These are phyloP conservation scores for Graphilbum ipis-grandicollis DNA, from an alignment of 2,329 filamentous ascomycete species.

Conservation along the genomic window DNA sequence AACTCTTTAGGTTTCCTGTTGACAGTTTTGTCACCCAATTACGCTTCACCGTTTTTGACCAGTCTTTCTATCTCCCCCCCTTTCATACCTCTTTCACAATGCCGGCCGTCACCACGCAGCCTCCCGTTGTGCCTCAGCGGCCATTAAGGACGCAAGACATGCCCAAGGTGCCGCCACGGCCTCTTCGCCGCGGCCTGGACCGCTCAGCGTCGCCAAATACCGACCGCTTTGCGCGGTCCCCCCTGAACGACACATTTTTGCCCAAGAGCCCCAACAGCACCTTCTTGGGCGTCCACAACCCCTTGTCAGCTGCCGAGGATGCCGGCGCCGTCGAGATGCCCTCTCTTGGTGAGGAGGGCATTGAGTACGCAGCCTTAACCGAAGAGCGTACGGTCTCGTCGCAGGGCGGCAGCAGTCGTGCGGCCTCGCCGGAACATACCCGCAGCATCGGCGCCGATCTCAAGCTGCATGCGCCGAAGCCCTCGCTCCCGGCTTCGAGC, in stretches of 20 bases:
- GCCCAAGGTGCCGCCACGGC: conserved; percentile 67
- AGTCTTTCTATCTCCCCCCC: background rate
- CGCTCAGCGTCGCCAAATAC: conserved; percentile 63
- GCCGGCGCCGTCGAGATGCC: conserved; percentile 64
- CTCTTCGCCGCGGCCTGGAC: conserved; percentile 47
- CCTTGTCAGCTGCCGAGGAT: conserved; percentile 16
- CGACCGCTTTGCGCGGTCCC: conserved; percentile 69
- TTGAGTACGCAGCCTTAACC: conserved; percentile 55
- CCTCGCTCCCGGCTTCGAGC: conserved; percentile 63
- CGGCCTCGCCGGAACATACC: conserved; percentile 50
- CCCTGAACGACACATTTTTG: conserved; percentile 56
- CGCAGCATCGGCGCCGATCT: conserved; percentile 65
- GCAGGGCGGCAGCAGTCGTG: conserved; percentile 19
- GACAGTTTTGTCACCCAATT: too few species aligned
- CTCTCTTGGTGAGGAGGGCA: conserved; percentile 75
- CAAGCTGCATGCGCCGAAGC: conserved; percentile 76
- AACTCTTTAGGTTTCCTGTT: too few species aligned
- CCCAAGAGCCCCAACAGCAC: conserved; percentile 24
- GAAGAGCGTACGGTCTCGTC: conserved; percentile 23
- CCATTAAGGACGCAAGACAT: conserved; percentile 33
- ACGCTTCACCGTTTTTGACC: background rate
- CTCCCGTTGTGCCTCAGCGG: conserved; percentile 39
- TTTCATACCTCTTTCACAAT: conserved; percentile 17
- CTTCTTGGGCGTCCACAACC: conserved; percentile 16
- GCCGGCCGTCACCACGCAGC: conserved; percentile 29